Evolutionary conservation across 177 flowering plant species (phyloP), one percentile per base, ranked within the genome.

Genomic region (Vitis hybrid): DNA sequence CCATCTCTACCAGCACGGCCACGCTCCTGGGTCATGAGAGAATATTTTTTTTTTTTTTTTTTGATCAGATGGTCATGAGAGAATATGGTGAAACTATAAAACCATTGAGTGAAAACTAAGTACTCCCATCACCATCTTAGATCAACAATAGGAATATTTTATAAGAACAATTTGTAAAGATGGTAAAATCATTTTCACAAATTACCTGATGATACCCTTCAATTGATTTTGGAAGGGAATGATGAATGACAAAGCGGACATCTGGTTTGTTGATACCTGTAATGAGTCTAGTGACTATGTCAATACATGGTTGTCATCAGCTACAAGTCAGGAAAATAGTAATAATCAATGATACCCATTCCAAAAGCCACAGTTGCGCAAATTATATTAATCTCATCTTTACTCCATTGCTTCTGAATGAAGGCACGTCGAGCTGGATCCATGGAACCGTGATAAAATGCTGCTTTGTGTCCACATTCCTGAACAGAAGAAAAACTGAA

Each of bases 1-100:
- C 99, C 99, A 85, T 96, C 99, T 79, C 99, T 82, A 73, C 99
- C 99, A 80, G 97, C 98, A 80, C 98, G 98, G 18, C 99, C 99
- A 80, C 99, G 93, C 77, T 96, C 99, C 99, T 96, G 67, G 2
- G 64, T 70, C 67, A 80, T 45, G 15, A 33, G 51, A 33, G 74
- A 66, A 60, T 62, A 52, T 5, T n/a, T n/a, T n/a, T n/a, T n/a
- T n/a, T n/a, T n/a, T n/a, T n/a, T n/a, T n/a, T n/a, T n/a, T n/a
- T n/a, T n/a, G n/a, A n/a, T n/a, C n/a, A n/a, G n/a, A n/a, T n/a
- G 2, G 64, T 70, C 67, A 80, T 45, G 15, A 33, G 51, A 33
- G 74, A 66, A 60, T 62, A 52, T 5, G 63, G 74, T 19, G 49
- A 10, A 20, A 8, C 59, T 29, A 45, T 31, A 52, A 31, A 49